phyloP scores from a whole-genome alignment of 208 protist genomes.

The Wallacemonas rigidus region DNA sequence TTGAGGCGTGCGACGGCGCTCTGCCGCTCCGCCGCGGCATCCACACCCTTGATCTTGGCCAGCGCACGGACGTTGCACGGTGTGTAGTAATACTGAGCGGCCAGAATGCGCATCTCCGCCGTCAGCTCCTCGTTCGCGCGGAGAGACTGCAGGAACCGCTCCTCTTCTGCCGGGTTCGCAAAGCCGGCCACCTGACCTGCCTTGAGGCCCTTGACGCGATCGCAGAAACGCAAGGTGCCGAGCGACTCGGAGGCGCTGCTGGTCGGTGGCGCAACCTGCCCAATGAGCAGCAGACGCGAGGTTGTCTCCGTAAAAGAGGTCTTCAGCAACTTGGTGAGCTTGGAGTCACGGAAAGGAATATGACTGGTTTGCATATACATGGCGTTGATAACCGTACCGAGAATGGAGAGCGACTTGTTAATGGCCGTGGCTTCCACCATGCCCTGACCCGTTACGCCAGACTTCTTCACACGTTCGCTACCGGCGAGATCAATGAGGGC shows the following conservation, averaged over 20 bases:
- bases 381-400: slow-evolving; percentile 87
- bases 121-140: slow-evolving; percentile 66
- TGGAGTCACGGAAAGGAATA: slow-evolving; percentile 91
- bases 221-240: slow-evolving; percentile 86
- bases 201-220: slow-evolving; percentile 87
- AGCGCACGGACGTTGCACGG: slow-evolving; percentile 35
- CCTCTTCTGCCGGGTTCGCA: slow-evolving; percentile 58
- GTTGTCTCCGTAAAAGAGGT: slow-evolving; percentile 60
- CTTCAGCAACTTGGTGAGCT: slow-evolving; percentile 93
- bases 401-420: slow-evolving; percentile 86
- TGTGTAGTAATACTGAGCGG: slow-evolving; percentile 57
- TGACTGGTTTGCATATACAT: slow-evolving; percentile 76
- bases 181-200: slow-evolving; percentile 52
- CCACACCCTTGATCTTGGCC: slow-evolving; percentile 39
- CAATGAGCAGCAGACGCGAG: slow-evolving; percentile 84
- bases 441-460: slow-evolving; percentile 75
- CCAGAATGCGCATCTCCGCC: slow-evolving; percentile 79
- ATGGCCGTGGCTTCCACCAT: slow-evolving; percentile 93
- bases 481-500: slow-evolving; percentile 96
- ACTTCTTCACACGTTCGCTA: slow-evolving; percentile 91
- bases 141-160: slow-evolving; percentile 55
- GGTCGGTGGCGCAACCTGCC: slow-evolving; percentile 68
- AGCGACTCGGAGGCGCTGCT: slow-evolving; percentile 72
- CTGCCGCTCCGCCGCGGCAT: slow-evolving; percentile 35
- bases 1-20: slow-evolving; percentile 30